Evolutionary conservation across 2,329 filamentous ascomycete species (phyloP), one percentile per base, ranked within the genome.

Genomic region (Fusarium oxysporum): DNA sequence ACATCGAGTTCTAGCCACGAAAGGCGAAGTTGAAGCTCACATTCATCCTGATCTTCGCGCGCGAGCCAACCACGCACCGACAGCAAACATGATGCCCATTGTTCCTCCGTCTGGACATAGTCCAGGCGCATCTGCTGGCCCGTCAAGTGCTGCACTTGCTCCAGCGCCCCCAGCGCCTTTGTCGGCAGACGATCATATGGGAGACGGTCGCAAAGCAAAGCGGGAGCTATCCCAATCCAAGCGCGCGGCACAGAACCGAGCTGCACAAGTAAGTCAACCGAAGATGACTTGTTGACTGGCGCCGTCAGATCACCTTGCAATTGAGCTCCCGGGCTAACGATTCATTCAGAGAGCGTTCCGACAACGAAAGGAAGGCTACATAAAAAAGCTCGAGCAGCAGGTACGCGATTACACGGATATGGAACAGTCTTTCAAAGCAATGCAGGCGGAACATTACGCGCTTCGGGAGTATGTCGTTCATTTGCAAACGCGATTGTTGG

Each of bases 311-410:
- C 50, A 8, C 21, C 14, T 32, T 43, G 14, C 17, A 28, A 33
- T 47, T 43, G 45, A 62, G 35, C 19, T 45, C 12, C 28, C 45
- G 50, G 37, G 32, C 80, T 81, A 74, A 82, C 78, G 44, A 28
- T 54, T 43, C 13, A 23, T 60, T 28, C 59, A 99, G 96, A 91
- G 96, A 81, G 96, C 96, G 45, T 99, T 99, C 84, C 93, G 96
- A 45, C 95, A 98, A 84, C 93, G 96, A 71, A 99, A 99, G 81
- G 96, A 99, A 83, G 93, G 94, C 50, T 98, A 99, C 82, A 99
- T 99, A 82, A 97, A 97, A 86, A 97, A 97, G 81, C 89, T 99
- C 11, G 96, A 99, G 83, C 93, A 96, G 80, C 94, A 98, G 81
- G 94, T 98, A 57, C 92, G 94, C 78, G 93, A 96, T 35, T 93